Base-by-base conservation (phyloP, 345 rosid species). In the Eucalyptus paniculata region DNA sequence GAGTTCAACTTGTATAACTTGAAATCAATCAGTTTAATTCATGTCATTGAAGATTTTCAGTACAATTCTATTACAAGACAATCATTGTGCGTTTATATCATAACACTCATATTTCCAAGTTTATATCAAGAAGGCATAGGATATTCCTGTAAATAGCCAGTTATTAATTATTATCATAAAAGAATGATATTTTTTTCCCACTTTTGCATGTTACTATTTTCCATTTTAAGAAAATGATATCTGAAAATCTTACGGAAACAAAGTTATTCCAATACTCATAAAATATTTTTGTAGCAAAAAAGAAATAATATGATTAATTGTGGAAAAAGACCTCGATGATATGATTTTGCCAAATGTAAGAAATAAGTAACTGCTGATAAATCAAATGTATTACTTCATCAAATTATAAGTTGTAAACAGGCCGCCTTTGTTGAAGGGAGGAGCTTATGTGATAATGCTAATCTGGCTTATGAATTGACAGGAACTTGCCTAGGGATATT, bases 211-310 rank as follows among this genome's bases (percentile, higher is more conserved):
- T 37, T 19, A 6, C 9, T 77, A 37, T 40, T 72, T 11, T 40
- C 83, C 47, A 3, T 21, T 77, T 77, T 37, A 40, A 77, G 83
- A 21, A 77, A 77, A 6, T 77, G 28, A 77, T 37, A 11, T 77
- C 28, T 8, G 1, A 3, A 19, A 9, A 6, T 72, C 8, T 72
- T 11, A 37, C 2, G 0, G 47, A 24, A 77, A 10, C 28, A 12
- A 21, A 21, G 28, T 7, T 23, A 6, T 40, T 19, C 28, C 16
- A 40, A 77, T 23, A 77, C 5, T 6, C 42, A 37, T 23, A 72
- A 9, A 34, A 34, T 34, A 19, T 37, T 37, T 72, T 37, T 72
- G 42, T 11, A 37, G 6, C 28, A 12, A 69, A 40, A 18, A 69
- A 72, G 2, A 37, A 72, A 72, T 34, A 19, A 34, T 34, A 72